These are phyloP conservation scores for Apiotrichum gracile DNA, from an alignment of 1,284 basidiomycete species.

Conservation along the genomic window DNA sequence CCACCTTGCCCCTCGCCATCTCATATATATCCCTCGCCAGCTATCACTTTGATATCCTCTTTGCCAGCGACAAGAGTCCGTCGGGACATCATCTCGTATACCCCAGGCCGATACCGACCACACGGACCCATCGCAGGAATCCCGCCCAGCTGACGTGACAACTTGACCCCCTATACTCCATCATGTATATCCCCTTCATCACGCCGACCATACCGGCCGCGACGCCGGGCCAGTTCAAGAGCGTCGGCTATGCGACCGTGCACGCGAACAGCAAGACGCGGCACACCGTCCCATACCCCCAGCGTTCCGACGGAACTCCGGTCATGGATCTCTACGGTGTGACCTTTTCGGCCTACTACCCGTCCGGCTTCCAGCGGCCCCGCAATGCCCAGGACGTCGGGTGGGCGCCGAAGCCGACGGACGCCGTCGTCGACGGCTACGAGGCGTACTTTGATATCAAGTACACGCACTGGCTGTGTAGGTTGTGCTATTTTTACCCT, in stretches of 20 bases:
- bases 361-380: not conserved
- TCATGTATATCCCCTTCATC: constrained; percentile 3
- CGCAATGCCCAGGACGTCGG: not conserved
- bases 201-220: not conserved
- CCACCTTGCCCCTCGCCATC: no score
- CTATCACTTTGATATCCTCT: no score
- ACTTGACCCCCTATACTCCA: no score
- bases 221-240: constrained; percentile 1
- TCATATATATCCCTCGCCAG: no score
- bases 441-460: not conserved
- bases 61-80: no score
- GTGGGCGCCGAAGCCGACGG: not conserved
- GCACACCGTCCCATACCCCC: not conserved
- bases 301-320: not conserved
- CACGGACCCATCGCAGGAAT: no score
- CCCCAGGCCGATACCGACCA: no score
- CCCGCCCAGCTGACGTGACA: no score
- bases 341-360: not conserved
- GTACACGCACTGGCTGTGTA: not conserved
- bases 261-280: not conserved
- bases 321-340: not conserved
- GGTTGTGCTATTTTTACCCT: no score
- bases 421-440: not conserved
- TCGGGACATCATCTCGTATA: no score
- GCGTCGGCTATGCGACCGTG: not conserved